Evolutionary conservation across 2,329 filamentous ascomycete species (phyloP), one percentile per base, ranked within the genome.

Genomic region (Xylaria sp.): DNA sequence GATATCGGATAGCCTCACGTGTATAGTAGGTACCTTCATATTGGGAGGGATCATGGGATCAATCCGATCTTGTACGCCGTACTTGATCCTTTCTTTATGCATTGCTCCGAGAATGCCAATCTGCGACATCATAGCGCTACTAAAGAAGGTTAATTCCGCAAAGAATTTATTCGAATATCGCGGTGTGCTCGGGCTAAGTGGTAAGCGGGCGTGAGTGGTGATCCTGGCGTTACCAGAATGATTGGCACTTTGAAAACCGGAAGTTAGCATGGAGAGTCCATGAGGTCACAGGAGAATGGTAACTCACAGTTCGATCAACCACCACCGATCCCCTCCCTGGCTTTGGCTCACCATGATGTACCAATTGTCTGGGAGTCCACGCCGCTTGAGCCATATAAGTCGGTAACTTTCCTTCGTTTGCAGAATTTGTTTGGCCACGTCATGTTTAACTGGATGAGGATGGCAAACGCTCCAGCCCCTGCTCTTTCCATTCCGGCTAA

Each of bases 251-350:
- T 61, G 34, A 55, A 14, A 19, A 24, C 45, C 7, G 4, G 59
- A 54, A 51, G 67, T 73, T 64, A 72, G 66, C 42, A 59, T 62
- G 36, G n/a, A 50, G 24, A 57, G 47, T 53, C 21, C 47, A 24
- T 11, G n/a, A 58, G 47, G n/a, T 30, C 56, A 42, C 14, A 64
- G 39, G 17, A 57, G 21, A 50, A 65, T 34, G 55, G 24, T 39
- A 34, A 83, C 86, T 81, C 81, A 89, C 85, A 88, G 79, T 78
- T 91, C 86, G 62, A 93, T 83, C 68, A 94, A 82, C 89, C 91
- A 94, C 92, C 93, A 97, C 69, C 86, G 86, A 76, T 96, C 92
- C 61, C 93, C 92, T 75, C 86, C 85, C 75, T 92, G 84, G 76
- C 90, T 90, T 77, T 93, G 85, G 61, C 89, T 89, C 54, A 92